phyloP scores from a whole-genome alignment of 495 filamentous ascomycete genomes.

The Penicillium malachiteum region DNA sequence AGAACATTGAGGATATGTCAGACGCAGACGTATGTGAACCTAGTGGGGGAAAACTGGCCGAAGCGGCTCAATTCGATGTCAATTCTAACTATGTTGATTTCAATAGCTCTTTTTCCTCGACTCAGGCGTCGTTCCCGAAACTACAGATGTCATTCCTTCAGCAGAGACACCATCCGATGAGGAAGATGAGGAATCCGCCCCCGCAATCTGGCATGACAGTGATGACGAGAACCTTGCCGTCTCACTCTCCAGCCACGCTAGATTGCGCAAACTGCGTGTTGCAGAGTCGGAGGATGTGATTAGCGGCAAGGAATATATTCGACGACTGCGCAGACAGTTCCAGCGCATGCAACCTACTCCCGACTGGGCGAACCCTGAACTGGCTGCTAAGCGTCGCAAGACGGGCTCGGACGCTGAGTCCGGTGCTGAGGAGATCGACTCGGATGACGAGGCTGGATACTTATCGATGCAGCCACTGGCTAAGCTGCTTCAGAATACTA shows the following conservation, averaged over 20 bases:
- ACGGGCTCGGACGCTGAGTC: constrained; percentile 36
- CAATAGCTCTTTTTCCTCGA: constrained; percentile 69
- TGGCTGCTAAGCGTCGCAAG: constrained; percentile 51
- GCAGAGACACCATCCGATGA: constrained; percentile 34
- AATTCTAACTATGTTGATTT: neutral
- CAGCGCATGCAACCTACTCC: constrained; percentile 76
- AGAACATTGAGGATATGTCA: constrained; percentile 60
- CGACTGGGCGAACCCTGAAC: constrained; percentile 65
- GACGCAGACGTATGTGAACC: constrained; percentile 20
- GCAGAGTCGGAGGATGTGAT: constrained; percentile 82
- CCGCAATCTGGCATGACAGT: constrained; percentile 86
- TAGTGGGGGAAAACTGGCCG: neutral
- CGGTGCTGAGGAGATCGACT: constrained; percentile 45
- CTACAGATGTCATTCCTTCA: constrained; percentile 43
- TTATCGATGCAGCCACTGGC: constrained; percentile 73
- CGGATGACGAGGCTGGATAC: constrained; percentile 60
- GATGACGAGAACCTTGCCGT: constrained; percentile 87
- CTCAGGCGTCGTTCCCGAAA: constrained; percentile 50
- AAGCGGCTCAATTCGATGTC: neutral
- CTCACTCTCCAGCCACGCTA: constrained; percentile 70
- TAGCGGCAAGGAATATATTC: constrained; percentile 79
- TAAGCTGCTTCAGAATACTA: constrained; percentile 69
- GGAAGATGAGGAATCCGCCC: constrained; percentile 35
- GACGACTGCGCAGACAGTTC: constrained; percentile 76
- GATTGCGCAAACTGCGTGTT: constrained; percentile 76